Conservation (phyloP, 331 rosid genomes). For the Acacia pycnantha region DNA sequence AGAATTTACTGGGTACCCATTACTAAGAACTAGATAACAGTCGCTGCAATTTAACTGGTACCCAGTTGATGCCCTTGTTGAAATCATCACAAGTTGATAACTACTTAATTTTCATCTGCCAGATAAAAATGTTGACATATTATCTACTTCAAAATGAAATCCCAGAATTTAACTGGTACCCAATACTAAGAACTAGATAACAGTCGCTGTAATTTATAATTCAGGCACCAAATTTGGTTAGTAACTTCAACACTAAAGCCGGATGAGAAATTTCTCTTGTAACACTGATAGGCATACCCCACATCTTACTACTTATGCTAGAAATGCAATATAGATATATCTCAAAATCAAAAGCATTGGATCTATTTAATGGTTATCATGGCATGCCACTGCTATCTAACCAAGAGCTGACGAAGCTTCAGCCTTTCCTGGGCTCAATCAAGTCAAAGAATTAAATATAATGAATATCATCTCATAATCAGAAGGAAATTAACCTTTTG, state of each 20-base stretch:
- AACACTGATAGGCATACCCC: not conserved
- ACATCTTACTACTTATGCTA: not conserved
- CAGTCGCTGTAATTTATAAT: not conserved
- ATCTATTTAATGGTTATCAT: not conserved
- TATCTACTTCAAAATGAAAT: too few relatives aligned
- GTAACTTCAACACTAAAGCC: not conserved
- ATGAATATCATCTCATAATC: slow-evolving; percentile 1
- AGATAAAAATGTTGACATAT: not conserved
- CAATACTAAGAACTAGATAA: not conserved
- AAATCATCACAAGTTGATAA: not conserved
- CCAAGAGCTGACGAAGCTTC: not conserved
- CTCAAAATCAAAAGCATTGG: not conserved
- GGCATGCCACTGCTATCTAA: not conserved
- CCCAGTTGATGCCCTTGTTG: not conserved
- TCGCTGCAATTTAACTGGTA: not conserved
- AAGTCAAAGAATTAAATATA: not conserved
- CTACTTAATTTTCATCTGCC: not conserved
- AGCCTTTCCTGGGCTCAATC: not conserved
- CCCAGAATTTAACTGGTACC: not conserved
- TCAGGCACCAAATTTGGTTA: not conserved
- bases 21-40: not conserved
- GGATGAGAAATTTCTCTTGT: not conserved
- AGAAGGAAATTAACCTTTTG: slow-evolving; percentile 39
- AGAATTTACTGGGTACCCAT: not conserved
- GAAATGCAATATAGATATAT: not conserved